Base-by-base conservation (phyloP, 75 land plant genomes). In the Larix kaempferi region DNA sequence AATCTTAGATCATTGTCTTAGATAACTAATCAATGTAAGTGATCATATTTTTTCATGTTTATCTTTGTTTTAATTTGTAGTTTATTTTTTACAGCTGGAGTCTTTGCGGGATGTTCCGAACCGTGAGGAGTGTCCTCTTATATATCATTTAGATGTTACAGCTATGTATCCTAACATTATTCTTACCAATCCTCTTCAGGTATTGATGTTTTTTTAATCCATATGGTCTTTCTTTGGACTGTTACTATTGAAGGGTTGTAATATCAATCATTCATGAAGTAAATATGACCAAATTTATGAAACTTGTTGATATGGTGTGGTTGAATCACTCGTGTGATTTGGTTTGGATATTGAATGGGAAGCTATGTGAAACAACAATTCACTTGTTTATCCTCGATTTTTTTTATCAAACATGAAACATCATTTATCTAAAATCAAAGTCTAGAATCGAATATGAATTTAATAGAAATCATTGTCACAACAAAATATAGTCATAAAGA, bases 111-210 rank as follows among this genome's bases (percentile, higher is more conserved):
- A 95, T 78, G 81, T 88, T 71, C 99, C 99, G 64, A 78, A 85
- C 27, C 86, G 98, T 78, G 99, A 95, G 61, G 98, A 97, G 71
- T 76, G 81, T 64, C 99, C 99, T 61, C 86, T 97, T 29, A 93
- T 97, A 69, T 97, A 97, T 88, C 99, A 97, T 83, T 80, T 97
- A 44, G 99, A 97, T 89, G 99, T 97, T 59, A 95, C 98, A 77
- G 99, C 99, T 35, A 97, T 97, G 99, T 97, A 97, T 79, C 99
- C 99, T 72, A 97, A 97, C 57, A 97, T 97, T 72, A 97, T 97
- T 78, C 88, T 97, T 64, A 97, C 99, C n/a, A 97, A 97, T 79
- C 90, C 98, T 72, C 97, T 97, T 76, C 99, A 97, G 99, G 99
- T 97, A 79, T 83, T 82, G 62, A 25, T 2, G 35, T 61, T 73